phyloP scores from a whole-genome alignment of 1,284 basidiomycete genomes.

The Ustilago esculenta region DNA sequence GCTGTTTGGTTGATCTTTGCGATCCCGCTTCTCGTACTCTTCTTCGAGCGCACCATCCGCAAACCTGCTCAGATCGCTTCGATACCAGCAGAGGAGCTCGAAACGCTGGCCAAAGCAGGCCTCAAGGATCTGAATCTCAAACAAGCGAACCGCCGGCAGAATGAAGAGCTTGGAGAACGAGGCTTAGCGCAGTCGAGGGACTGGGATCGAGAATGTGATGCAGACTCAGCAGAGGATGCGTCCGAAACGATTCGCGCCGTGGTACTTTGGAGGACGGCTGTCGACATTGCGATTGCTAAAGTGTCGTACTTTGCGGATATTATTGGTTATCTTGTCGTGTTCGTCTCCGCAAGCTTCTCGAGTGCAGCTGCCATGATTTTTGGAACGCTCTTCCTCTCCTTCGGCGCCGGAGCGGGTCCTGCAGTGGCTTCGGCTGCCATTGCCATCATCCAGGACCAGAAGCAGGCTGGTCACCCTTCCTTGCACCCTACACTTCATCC shows the following conservation, averaged over 20 bases:
- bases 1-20: conserved; percentile 42
- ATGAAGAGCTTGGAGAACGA: conserved; percentile 5
- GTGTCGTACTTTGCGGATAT: conserved; percentile 41
- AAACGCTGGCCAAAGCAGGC: conserved; percentile 27
- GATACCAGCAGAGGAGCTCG: conserved; percentile 25
- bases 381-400: conserved; percentile 37
- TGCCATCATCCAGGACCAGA: conserved; percentile 40
- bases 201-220: not conserved
- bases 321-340: conserved; percentile 38
- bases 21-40: conserved; percentile 32
- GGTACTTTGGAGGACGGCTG: conserved; percentile 29
- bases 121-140: conserved; percentile 33
- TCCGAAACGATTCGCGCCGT: conserved; percentile 14
- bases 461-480: conserved; percentile 22
- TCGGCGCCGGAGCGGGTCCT: conserved; percentile 40
- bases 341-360: conserved; percentile 35
- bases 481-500: conserved; percentile 27
- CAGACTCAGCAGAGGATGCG: not conserved
- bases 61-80: conserved; percentile 21
- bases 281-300: conserved; percentile 35
- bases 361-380: conserved; percentile 32
- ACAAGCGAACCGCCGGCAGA: not conserved
- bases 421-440: conserved; percentile 43
- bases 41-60: conserved; percentile 30
- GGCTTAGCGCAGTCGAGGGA: conserved; percentile 2